Conservation (phyloP, 441 rosid genomes). For the Daphne laureola region DNA sequence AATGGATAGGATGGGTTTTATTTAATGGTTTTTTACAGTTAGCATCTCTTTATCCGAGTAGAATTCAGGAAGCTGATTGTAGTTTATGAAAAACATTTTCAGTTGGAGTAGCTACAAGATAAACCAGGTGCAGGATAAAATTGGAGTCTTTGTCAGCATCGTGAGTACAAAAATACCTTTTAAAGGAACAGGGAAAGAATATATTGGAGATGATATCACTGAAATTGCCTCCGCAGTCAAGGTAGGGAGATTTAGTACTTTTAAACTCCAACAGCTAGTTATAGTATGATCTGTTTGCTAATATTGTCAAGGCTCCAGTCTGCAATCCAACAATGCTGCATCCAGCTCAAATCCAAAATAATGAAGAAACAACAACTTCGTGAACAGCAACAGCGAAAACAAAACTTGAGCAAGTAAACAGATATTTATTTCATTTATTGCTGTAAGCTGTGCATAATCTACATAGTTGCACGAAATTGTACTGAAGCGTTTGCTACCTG, state of each 20-base stretch:
- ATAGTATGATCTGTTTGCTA: conserved; percentile 14
- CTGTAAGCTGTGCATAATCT: no score
- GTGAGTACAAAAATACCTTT: conserved; percentile 97
- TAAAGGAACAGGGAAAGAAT: conserved; percentile 97
- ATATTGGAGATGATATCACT: conserved; percentile 92
- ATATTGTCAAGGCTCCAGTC: conserved; percentile 38
- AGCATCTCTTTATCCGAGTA: conserved; percentile 1
- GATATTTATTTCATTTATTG: background rate
- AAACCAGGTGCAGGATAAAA: conserved; percentile 83
- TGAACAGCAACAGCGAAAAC: conserved; percentile 90
- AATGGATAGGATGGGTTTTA: background rate
- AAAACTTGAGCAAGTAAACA: conserved; percentile 79
- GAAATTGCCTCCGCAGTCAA: conserved; percentile 94
- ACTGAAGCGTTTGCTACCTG: conserved; percentile 5
- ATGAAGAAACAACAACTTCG: conserved; percentile 80
- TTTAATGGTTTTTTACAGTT: background rate
- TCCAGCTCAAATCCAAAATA: conserved; percentile 88
- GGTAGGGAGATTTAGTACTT: conserved; percentile 31
- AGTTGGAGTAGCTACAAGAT: conserved; percentile 96
- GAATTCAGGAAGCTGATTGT: conserved; percentile 4
- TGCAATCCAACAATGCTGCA: conserved; percentile 93
- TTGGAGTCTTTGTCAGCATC: conserved; percentile 91
- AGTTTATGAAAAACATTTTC: conserved; percentile 16
- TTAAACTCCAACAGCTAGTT: conserved; percentile 3
- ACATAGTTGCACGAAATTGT: background rate